Evolutionary conservation across 768 basidiomycete genomes (phyloP).

Genomic region (Dendrothele bispora): DNA sequence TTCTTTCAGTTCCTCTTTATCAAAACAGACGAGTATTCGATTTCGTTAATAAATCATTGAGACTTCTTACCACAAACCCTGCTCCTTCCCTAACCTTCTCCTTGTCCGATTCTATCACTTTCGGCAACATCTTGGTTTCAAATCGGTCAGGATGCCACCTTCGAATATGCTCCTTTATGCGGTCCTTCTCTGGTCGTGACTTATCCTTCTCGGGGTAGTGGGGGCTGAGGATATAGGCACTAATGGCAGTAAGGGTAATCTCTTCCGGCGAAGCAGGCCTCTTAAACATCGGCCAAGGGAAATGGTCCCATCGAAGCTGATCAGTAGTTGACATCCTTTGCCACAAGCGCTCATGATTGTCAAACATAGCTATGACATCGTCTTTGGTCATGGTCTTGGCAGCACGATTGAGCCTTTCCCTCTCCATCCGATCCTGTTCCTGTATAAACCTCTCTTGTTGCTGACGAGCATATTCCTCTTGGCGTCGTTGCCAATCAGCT

Average conservation of each 20-base stretch:
- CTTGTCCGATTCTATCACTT: conserved; percentile 62
- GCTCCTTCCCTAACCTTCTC: conserved; percentile 73
- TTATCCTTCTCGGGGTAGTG: conserved; percentile 53
- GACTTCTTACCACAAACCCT: conserved; percentile 64
- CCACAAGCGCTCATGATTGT: conserved; percentile 66
- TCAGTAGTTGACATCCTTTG: conserved; percentile 38
- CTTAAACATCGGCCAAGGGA: conserved; percentile 76
- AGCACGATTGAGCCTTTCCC: conserved; percentile 37
- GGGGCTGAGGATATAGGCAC: conserved; percentile 61
- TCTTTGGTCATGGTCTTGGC: conserved; percentile 52
- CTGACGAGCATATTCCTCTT: conserved; percentile 59
- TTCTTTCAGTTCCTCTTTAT: too few species aligned
- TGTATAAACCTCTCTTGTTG: conserved; percentile 71
- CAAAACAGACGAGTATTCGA: conserved; percentile 45
- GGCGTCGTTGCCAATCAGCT: conserved; percentile 61
- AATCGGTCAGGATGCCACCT: conserved; percentile 86
- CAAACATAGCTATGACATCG: conserved; percentile 55
- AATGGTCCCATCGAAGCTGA: conserved; percentile 59
- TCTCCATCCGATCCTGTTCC: conserved; percentile 61
- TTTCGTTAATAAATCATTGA: conserved; percentile 68
- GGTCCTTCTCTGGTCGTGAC: conserved; percentile 59
- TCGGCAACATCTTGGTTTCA: conserved; percentile 63
- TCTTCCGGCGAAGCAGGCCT: conserved; percentile 58
- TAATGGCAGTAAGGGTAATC: conserved; percentile 53
- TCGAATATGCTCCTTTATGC: conserved; percentile 72